A percentile compares a stretch with the other conserved stretches of the same genome.
These are phyloP conservation scores for Pezicula rhizophila DNA, from an alignment of 2,329 filamentous ascomycete genomes.

Conservation along the genomic window DNA sequence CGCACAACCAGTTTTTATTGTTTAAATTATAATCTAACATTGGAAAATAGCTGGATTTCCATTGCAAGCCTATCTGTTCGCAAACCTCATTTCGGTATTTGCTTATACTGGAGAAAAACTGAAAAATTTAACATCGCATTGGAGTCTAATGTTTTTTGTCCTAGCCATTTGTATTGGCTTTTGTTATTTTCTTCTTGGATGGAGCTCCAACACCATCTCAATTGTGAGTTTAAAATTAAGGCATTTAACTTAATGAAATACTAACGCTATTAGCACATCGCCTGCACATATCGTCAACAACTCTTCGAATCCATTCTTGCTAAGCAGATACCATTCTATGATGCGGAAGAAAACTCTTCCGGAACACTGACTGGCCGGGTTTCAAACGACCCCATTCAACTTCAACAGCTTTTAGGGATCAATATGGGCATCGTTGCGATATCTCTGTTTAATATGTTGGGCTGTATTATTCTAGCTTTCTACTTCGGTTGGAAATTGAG, in stretches of 20 bases:
- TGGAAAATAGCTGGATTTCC: slow-evolving; percentile 25
- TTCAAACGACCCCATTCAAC: slow-evolving; percentile 40
- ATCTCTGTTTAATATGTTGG: slow-evolving; percentile 59
- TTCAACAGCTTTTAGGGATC: slow-evolving; percentile 43
- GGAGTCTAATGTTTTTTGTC: slow-evolving; percentile 44
- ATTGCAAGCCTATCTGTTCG: slow-evolving; percentile 29
- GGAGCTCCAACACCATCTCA: slow-evolving; percentile 33
- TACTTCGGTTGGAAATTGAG: slow-evolving; percentile 73
- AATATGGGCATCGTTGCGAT: slow-evolving; percentile 51
- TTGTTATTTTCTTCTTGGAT: slow-evolving; percentile 26
- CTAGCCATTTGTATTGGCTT: slow-evolving; percentile 34
- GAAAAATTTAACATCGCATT: slow-evolving; percentile 33
- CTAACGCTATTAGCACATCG: slow-evolving; percentile 22
- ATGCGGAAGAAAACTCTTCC: slow-evolving; percentile 38
- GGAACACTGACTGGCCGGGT: slow-evolving; percentile 41
- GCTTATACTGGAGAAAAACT: slow-evolving; percentile 13
- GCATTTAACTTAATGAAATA: slow-evolving; percentile 22
- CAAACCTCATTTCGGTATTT: slow-evolving; percentile 27
- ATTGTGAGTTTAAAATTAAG: slow-evolving; percentile 23
- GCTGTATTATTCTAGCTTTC: slow-evolving; percentile 61
- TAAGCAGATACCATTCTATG: slow-evolving; percentile 37
- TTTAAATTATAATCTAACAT: neutral
- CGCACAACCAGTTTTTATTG: slow-evolving; percentile 9
- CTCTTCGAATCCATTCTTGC: slow-evolving; percentile 39
- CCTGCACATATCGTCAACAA: slow-evolving; percentile 33